Evolutionary conservation across 31 red algal species (phyloP), one percentile per base, ranked within the genome.

Genomic region (Endocladia muricata): DNA sequence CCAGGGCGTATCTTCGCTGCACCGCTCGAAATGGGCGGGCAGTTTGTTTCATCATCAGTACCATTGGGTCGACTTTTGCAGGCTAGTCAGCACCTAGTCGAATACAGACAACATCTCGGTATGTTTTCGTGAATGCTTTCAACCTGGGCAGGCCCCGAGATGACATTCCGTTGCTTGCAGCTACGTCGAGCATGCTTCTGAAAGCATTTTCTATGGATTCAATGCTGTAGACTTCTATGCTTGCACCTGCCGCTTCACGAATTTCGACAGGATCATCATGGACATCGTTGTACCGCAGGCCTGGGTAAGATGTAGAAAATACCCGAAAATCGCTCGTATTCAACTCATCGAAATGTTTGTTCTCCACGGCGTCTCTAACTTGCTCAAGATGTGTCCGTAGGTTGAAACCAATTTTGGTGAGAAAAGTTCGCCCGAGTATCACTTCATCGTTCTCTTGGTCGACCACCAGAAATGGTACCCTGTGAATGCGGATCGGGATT

Each of bases 391-490:
- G 68, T 5, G 0, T 21, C 36, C 0, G 43, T n/a, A 72, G 37
- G 41, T 72, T 25, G 21, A 72, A 72, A 4, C 1, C 68, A n/a
- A 72, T 72, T 47, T 11, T 3, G 4, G 43, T 72, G 22, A 72
- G 68, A 42, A 72, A 72, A 4, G 68, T 19, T 17, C 68, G 5
- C 17, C 1, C 1, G 6, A 72, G 41, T 42, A 52, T 7, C 34
- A 72, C 25, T 25, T 72, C 68, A 22, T 72, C 68, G 40, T 49
- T 72, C 4, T 72, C 68, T 0, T 22, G 68, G 37, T 72, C 68
- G 13, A 72, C 68, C 43, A 72, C 41, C 4, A 0, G 40, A 0
- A 48, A 72, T 7, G 34, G 13, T 21, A 51, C 34, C 23, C 41
- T 22, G 8, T 1, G 68, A 15, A 72, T 33, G 7, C 37, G 37